Evolutionary conservation across 169 alveolate species (phyloP), one percentile per base, ranked within the genome.

Genomic region (Cryptosporidium muris): DNA sequence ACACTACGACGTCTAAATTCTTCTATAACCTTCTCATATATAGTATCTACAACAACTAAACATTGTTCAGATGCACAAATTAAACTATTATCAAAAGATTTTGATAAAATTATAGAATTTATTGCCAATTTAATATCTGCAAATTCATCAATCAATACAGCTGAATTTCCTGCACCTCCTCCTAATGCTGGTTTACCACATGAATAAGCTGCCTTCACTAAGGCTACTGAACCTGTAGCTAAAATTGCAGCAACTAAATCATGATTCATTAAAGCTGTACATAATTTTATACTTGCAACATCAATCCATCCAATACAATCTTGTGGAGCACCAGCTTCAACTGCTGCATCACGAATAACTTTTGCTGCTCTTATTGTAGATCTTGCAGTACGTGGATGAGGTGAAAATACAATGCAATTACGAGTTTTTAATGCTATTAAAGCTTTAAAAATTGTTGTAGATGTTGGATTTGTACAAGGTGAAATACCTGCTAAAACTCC

Each of bases 241-340:
- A 88, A 62, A 7, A 67, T 81, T 1, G 81, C 66, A 12, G 89
- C 16, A 8, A 65, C 64, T 4, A 51, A 47, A 51, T 51, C 47
- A 64, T 88, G 91, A 37, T 82, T 64, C 91, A 88, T 81, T 42
- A 88, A 53, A 12, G 65, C 25, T 12, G 53, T 54, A 47, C 89
- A 81, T 38, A 81, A 14, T 45, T 62, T 66, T 43, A 82, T 65
- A 42, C 90, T 62, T 65, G 89, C 88, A 3, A 58, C 82, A 63
- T 58, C 91, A 4, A 88, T 82, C 80, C 88, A 81, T 36, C 89
- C 82, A 7, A 88, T 64, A 47, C 68, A 62, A 45, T 64, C 53
- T 11, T 81, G 88, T 14, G 91, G 91, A 37, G 91, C 91, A 6
- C 91, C 91, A 43, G 90, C 91, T n/a, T 88, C 81, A 2, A 67